A percentile compares a stretch with the other conserved stretches of the same genome.
Evolutionary conservation across 768 basidiomycete genomes (phyloP).

Genomic region (Tylopilus rubrobrunneus): DNA sequence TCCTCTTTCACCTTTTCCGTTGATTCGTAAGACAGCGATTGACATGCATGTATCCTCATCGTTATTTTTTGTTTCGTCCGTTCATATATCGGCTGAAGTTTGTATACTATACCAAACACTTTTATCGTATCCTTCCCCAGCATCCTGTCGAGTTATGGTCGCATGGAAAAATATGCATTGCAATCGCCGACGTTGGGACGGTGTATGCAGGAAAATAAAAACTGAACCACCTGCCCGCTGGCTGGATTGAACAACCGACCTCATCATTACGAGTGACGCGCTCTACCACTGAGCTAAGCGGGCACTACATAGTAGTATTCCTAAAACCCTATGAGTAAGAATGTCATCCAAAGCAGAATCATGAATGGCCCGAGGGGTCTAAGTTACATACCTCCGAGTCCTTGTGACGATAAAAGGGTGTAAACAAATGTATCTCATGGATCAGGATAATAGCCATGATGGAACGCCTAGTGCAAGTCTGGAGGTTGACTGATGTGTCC

Average conservation of each 20-base stretch:
- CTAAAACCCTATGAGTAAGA: too few relatives aligned
- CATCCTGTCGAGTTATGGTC: neutral
- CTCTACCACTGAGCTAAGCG: slow-evolving; percentile 45
- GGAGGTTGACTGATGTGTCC: too few relatives aligned
- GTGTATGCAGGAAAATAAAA: neutral
- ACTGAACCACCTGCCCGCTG: slow-evolving; percentile 28
- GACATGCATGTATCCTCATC: slow-evolving; percentile 8
- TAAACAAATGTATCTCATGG: too few relatives aligned
- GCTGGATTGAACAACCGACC: slow-evolving; percentile 44
- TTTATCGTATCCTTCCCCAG: neutral
- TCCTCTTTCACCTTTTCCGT: neutral
- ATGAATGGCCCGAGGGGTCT: too few relatives aligned
- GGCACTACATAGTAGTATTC: slow-evolving; percentile 5
- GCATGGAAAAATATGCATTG: neutral
- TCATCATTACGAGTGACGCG: slow-evolving; percentile 42
- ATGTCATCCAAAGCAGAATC: too few relatives aligned
- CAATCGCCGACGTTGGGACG: neutral
- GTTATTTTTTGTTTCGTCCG: neutral
- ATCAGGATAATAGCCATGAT: too few relatives aligned
- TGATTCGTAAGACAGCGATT: slow-evolving; percentile 2
- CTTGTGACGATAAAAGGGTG: too few relatives aligned
- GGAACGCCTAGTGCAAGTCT: too few relatives aligned
- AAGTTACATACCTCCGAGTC: too few relatives aligned
- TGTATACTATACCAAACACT: slow-evolving; percentile 21
- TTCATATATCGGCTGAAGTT: slow-evolving; percentile 11